Base-by-base conservation (phyloP, 176 grass and related monocot genomes). In the Chloris gayana region DNA sequence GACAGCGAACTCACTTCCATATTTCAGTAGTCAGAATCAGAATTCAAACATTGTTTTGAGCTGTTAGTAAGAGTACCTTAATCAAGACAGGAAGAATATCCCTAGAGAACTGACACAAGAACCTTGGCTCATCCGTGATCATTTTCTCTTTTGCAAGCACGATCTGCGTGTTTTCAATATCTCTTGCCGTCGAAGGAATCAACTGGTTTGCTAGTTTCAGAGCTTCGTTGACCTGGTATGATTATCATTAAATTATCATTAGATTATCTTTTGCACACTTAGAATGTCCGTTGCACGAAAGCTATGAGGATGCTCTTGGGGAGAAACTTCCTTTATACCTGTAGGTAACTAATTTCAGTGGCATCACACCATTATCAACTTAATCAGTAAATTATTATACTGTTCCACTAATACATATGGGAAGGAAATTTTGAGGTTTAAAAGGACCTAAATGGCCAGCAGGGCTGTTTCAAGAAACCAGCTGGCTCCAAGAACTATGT, bases 201-300 rank as follows among this genome's bases (percentile, higher is more conserved):
- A 99, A 77, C 79, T 99, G 96, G 72, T 90, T 95, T 60, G 85
- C 82, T 86, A 99, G 85, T 91, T 89, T 99, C 74, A 99, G 75
- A 78, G 90, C 90, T 87, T 99, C 96, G 57, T 89, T 67, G 25
- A 92, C 90, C 96, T 99, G 88, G 70, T 67, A 80, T 17, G 39
- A 74, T 57, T 26, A 58, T 7, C 37, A 69, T 86, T 83, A 73
- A 73, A 65, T 67, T 64, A 60, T 79, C 29, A 88, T n/a, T n/a
- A n/a, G n/a, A n/a, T n/a, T n/a, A n/a, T n/a, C n/a, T n/a, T n/a
- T n/a, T n/a, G 8, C 33, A 74, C 32, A 64, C 22, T 33, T 80
- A 62, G 26, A 42, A 69, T 71, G 53, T 15, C 62, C 24, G 54
- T 81, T 6, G 22, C 35, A 86, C 15, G 14, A 70, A 11, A 86